phyloP scores from a whole-genome alignment of 176 grass and related monocot species.

The Cenchrus fungigraminus region DNA sequence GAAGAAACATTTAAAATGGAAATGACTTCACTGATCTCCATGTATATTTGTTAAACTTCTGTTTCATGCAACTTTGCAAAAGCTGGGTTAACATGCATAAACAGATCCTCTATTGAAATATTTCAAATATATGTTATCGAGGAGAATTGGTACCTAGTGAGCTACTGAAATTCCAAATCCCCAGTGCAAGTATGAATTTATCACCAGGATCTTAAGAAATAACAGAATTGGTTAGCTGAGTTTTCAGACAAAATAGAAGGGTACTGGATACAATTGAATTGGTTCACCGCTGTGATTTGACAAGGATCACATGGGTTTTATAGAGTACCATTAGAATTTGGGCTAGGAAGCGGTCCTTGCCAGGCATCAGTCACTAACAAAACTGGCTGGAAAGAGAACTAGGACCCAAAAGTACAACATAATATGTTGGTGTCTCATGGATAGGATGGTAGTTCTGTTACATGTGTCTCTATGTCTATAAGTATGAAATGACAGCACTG shows the following conservation, averaged over 20 bases:
- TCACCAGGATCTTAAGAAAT: neutral
- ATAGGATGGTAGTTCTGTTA: neutral
- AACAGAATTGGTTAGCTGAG: neutral
- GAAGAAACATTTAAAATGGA: neutral
- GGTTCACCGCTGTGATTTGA: neutral
- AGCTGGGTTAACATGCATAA: slow-evolving; percentile 15
- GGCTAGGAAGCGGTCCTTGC: neutral
- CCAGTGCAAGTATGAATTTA: neutral
- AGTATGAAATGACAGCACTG: neutral
- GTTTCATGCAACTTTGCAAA: slow-evolving; percentile 14
- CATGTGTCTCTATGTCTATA: neutral
- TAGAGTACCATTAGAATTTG: neutral
- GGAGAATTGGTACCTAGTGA: neutral
- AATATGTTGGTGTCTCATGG: neutral
- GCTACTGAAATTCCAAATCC: neutral
- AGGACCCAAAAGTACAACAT: neutral
- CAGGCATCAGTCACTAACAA: slow-evolving; percentile 11
- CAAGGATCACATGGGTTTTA: neutral
- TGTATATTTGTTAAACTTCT: neutral
- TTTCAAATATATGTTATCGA: neutral
- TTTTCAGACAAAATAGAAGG: slow-evolving; percentile 6
- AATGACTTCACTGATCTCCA: neutral
- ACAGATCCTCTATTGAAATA: neutral
- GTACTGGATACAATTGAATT: neutral
- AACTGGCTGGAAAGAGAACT: neutral